Percentiles rank a stretch among this genome's conserved stretches.
phyloP scores from a whole-genome alignment of 176 grass and related monocot species.

The Avena eriantha region DNA sequence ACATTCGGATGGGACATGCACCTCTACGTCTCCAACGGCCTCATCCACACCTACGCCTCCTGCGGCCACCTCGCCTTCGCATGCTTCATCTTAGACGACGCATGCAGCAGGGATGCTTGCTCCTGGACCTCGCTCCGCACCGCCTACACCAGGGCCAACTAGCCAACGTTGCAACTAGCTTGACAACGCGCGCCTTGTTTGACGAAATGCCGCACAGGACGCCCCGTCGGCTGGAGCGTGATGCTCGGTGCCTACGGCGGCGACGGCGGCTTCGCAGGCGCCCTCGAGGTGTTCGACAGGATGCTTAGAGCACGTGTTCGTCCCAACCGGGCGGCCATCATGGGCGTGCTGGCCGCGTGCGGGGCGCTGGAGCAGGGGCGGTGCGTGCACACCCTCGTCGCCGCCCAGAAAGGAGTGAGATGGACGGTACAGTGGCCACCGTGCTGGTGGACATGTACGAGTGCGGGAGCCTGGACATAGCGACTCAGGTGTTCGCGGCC shows the following conservation, averaged over 20 bases:
- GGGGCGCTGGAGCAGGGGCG: conserved; percentile 69
- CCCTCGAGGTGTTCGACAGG: conserved; percentile 46
- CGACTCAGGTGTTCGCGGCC: conserved; percentile 47
- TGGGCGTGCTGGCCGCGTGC: conserved; percentile 51
- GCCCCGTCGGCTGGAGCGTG: conserved; percentile 56
- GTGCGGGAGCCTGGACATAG: conserved; percentile 58
- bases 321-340: conserved; percentile 50
- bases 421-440: conserved; percentile 48
- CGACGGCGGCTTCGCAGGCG: conserved; percentile 44
- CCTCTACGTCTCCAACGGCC: conserved; percentile 63
- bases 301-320: conserved; percentile 42
- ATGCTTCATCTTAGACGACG: conserved; percentile 39
- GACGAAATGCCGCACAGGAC: conserved; percentile 62
- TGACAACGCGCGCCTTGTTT: conserved; percentile 40
- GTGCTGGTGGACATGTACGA: conserved; percentile 85
- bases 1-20: conserved; percentile 48
- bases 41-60: conserved; percentile 65
- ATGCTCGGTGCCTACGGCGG: conserved; percentile 57
- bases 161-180: not conserved
- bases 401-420: no score
- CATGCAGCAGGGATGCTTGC: conserved; percentile 41
- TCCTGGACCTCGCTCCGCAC: conserved; percentile 60
- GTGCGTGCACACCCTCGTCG: conserved; percentile 57
- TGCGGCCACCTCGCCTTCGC: conserved; percentile 42
- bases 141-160: conserved; percentile 27